Evolutionary conservation across 2,329 filamentous ascomycete genomes (phyloP), one percentile per base, ranked within the genome.

Genomic region (Pyricularia sp.): DNA sequence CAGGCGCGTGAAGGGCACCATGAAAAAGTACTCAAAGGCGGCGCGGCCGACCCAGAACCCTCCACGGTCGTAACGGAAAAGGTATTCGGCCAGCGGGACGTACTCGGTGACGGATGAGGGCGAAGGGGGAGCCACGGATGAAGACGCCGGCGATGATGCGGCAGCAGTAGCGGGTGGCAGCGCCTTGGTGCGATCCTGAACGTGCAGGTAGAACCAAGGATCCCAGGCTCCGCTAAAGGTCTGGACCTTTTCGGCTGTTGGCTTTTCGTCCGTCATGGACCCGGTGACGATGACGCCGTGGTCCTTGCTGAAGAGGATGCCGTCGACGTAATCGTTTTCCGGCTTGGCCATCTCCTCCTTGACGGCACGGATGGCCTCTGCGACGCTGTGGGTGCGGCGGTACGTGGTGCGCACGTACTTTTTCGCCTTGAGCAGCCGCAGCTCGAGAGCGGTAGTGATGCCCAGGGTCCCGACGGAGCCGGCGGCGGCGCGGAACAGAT

Each of bases 141-240:
- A 72, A 20, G 73, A 69, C 9, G 74, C 68, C 71, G 72, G 2
- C 74, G 73, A 17, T 66, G 77, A 66, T 72, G 75, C 36, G n/a
- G 66, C 23, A 23, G 55, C 9, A 20, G 70, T 68, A 17, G 70
- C 75, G 67, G 75, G 75, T 2, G 76, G 71, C 5, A 76, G 71
- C 36, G 68, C 69, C 72, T 72, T 73, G 17, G 80, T 84, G 70
- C 76, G 76, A 58, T 85, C 80, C 73, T 85, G 79, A 23, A 86
- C 90, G 75, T 93, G 90, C 70, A 93, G 81, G 75, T 92, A 93
- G 77, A 88, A 92, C 91, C 91, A 93, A 1, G 90, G 89, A 74
- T 94, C 90, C 72, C 81, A 81, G 4, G 88, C 82, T 33, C 83
- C 79, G 74, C 81, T 85, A 65, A 88, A 85, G 7, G 83, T 81